Evolutionary conservation across 2,329 filamentous ascomycete genomes (phyloP).

Genomic region (Hansfordia pulvinata): DNA sequence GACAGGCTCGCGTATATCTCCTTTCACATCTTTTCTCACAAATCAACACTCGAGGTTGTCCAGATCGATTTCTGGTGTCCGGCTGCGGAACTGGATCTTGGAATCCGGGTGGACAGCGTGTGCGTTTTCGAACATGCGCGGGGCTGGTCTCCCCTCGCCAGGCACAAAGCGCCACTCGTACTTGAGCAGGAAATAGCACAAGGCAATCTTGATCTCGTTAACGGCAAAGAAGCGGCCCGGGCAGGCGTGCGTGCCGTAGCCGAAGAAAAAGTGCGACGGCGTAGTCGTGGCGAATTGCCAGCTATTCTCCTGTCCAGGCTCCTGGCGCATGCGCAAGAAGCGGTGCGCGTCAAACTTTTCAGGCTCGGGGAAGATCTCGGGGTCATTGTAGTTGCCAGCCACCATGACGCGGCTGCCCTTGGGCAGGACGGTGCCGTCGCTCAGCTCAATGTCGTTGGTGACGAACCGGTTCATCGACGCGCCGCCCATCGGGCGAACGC

Average conservation of each 20-base stretch:
- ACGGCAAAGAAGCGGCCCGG: conserved; percentile 18
- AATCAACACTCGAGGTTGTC: conserved; percentile 10
- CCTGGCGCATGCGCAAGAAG: conserved; percentile 14
- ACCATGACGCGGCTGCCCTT: conserved; percentile 14
- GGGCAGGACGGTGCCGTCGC: conserved; percentile 15
- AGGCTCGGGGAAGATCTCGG: conserved; percentile 12
- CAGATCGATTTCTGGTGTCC: conserved; percentile 15
- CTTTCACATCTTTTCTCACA: too few relatives aligned
- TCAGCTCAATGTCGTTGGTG: conserved; percentile 11
- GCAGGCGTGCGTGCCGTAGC: conserved; percentile 25
- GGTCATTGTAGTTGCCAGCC: conserved; percentile 14
- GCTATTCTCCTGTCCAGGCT: conserved; percentile 16
- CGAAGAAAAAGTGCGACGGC: conserved; percentile 19
- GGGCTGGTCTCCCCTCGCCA: conserved; percentile 7
- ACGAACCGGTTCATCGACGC: conserved; percentile 18
- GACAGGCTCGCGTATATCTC: too few relatives aligned
- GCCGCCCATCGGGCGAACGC: conserved; percentile 13
- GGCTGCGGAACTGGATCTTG: conserved; percentile 12
- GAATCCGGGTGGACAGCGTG: conserved; percentile 8
- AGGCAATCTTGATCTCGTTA: conserved; percentile 20
- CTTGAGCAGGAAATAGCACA: conserved; percentile 15
- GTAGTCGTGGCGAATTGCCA: conserved; percentile 23
- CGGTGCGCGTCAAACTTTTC: conserved; percentile 15
- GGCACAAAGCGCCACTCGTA: conserved; percentile 18
- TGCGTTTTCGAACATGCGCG: conserved; percentile 9